Conservation (phyloP, 805 yeast species). For the Wickerhamomyces bovis region DNA sequence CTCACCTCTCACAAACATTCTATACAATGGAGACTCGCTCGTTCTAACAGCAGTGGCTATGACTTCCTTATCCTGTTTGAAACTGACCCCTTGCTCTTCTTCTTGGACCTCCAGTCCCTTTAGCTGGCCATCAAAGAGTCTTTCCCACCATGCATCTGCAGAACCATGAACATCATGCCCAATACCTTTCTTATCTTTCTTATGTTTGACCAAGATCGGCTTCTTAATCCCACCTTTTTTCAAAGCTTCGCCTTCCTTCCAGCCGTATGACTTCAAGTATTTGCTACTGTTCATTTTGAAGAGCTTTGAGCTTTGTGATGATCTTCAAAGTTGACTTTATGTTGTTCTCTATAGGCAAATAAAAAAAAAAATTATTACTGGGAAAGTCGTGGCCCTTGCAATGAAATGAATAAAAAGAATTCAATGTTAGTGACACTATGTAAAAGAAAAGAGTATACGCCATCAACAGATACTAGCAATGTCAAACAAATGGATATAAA, state of each 20-base stretch:
- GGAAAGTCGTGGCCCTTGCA: too few relatives aligned
- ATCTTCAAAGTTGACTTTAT: not conserved
- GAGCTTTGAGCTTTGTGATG: not conserved
- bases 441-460: too few relatives aligned
- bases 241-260: slow-evolving; percentile 89
- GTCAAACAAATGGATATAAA: too few relatives aligned
- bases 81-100: slow-evolving; percentile 33
- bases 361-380: not conserved
- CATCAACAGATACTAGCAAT: too few relatives aligned
- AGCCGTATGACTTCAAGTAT: slow-evolving; percentile 76
- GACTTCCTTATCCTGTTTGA: slow-evolving; percentile 46
- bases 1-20: slow-evolving; percentile 84
- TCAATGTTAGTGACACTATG: too few relatives aligned
- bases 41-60: slow-evolving; percentile 43
- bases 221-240: slow-evolving; percentile 72
- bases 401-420: too few relatives aligned
- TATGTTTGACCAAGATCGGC: slow-evolving; percentile 86
- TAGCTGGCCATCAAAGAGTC: slow-evolving; percentile 88
- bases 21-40: slow-evolving; percentile 66
- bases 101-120: slow-evolving; percentile 59
- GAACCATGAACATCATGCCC: slow-evolving; percentile 58
- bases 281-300: slow-evolving; percentile 56
- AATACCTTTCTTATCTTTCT: slow-evolving; percentile 84
- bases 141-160: slow-evolving; percentile 95
- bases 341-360: not conserved